Evolutionary conservation across 129 eudicot species (phyloP).

Genomic region (Pulicaria dysenterica): DNA sequence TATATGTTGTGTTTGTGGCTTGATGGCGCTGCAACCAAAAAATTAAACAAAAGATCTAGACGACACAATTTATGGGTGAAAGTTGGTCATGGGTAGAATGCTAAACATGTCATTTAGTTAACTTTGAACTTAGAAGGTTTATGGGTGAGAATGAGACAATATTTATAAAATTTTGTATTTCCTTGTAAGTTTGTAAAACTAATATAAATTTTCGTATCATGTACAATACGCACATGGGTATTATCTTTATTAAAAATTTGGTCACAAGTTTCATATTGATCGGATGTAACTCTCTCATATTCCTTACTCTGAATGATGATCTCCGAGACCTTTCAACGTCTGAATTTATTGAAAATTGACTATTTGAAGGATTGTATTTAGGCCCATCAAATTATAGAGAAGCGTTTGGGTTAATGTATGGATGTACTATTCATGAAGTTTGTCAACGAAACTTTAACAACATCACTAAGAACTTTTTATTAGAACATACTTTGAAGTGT

Average conservation of each 20-base stretch:
- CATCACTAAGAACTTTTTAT: constrained; percentile 57
- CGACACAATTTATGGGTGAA: too few relatives aligned
- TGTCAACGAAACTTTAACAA: constrained; percentile 63
- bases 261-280: neutral
- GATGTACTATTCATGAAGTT: constrained; percentile 54
- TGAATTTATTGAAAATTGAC: too few relatives aligned
- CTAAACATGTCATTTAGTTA: too few relatives aligned
- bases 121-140: constrained; percentile 20
- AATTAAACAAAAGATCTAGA: too few relatives aligned
- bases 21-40: too few relatives aligned
- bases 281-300: neutral
- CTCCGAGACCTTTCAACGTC: too few relatives aligned
- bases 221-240: neutral
- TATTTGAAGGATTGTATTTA: neutral
- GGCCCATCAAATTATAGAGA: constrained; percentile 59
- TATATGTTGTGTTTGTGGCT: too few relatives aligned
- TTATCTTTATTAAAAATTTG: neutral
- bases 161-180: neutral
- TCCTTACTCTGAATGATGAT: neutral
- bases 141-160: constrained; percentile 20
- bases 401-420: constrained; percentile 64
- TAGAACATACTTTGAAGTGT: neutral
- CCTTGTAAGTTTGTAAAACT: neutral
- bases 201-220: neutral
- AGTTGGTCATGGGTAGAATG: too few relatives aligned